Conservation (phyloP, 441 rosid genomes). For the Gossypium davidsonii region DNA sequence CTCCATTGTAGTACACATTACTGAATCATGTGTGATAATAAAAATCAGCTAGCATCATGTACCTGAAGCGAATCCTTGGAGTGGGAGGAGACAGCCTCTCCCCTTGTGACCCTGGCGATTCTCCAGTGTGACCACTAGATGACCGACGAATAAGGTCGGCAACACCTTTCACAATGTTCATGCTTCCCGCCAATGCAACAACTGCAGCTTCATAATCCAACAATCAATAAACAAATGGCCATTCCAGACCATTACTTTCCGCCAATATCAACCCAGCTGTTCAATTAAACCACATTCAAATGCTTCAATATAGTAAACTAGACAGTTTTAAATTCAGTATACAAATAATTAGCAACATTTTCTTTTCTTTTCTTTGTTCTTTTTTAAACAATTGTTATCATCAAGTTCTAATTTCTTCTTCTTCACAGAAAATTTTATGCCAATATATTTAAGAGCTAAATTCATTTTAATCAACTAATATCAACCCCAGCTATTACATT, state of each 20-base stretch:
- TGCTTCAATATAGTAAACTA: background rate
- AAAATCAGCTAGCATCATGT: background rate
- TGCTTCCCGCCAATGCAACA: slow-evolving; percentile 27
- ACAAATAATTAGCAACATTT: background rate
- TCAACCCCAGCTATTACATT: background rate
- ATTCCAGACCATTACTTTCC: slow-evolving; percentile 21
- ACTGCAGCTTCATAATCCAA: slow-evolving; percentile 22
- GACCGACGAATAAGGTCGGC: slow-evolving; percentile 74
- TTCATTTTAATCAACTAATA: background rate
- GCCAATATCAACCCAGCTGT: background rate
- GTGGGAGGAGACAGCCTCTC: slow-evolving; percentile 55
- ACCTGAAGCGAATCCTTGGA: slow-evolving; percentile 59
- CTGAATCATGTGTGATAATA: background rate
- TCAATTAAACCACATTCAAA: slow-evolving; percentile 1
- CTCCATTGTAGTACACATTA: background rate
- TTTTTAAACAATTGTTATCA: background rate
- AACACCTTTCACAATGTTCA: slow-evolving; percentile 79
- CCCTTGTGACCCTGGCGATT: slow-evolving; percentile 32
- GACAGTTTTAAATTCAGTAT: background rate
- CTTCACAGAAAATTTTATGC: background rate
- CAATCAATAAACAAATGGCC: slow-evolving; percentile 10
- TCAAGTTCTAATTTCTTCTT: background rate
- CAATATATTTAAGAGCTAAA: background rate
- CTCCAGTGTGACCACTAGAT: slow-evolving; percentile 40
- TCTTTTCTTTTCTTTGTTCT: background rate